phyloP scores from a whole-genome alignment of 2,329 filamentous ascomycete species.

The Falciphora oryzae region DNA sequence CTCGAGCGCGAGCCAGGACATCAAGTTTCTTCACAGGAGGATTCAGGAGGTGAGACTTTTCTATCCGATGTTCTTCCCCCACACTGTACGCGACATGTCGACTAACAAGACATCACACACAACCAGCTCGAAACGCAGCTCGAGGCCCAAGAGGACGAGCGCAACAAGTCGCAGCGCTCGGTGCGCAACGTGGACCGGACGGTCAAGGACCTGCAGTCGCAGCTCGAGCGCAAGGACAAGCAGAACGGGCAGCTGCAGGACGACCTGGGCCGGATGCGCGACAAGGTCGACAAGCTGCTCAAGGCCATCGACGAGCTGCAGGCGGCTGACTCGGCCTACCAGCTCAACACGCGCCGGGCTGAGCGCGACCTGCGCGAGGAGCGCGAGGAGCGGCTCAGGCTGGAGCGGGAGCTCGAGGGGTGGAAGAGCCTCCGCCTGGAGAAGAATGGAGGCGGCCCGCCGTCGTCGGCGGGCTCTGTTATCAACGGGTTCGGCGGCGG shows the following conservation, averaged over 20 bases:
- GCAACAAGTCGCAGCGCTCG: slow-evolving; percentile 75
- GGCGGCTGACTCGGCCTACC: slow-evolving; percentile 72
- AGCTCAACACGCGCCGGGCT: slow-evolving; percentile 75
- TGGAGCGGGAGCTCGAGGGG: slow-evolving; percentile 85
- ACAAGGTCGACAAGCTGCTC: slow-evolving; percentile 86
- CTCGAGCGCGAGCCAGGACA: slow-evolving; percentile 88
- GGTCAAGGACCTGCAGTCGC: slow-evolving; percentile 86
- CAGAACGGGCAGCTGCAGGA: slow-evolving; percentile 74
- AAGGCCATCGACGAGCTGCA: slow-evolving; percentile 92
- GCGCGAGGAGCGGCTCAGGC: slow-evolving; percentile 68
- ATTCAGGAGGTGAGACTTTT: slow-evolving; percentile 77
- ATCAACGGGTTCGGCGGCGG: slow-evolving; percentile 17
- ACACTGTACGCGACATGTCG: slow-evolving; percentile 5
- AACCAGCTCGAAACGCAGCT: slow-evolving; percentile 80
- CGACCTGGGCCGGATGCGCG: slow-evolving; percentile 77
- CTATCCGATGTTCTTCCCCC: not conserved
- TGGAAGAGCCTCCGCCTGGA: slow-evolving; percentile 74
- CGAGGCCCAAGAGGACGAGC: slow-evolving; percentile 73
- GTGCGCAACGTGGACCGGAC: slow-evolving; percentile 89
- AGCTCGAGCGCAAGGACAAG: slow-evolving; percentile 92
- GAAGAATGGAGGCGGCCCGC: slow-evolving; percentile 31
- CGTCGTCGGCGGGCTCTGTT: slow-evolving; percentile 21
- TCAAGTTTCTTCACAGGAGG: slow-evolving; percentile 88
- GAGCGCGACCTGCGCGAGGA: slow-evolving; percentile 89
- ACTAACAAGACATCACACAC: slow-evolving; percentile 21